Base-by-base conservation (phyloP, 2,329 filamentous ascomycete genomes). In the Fusarium decemcellulare region DNA sequence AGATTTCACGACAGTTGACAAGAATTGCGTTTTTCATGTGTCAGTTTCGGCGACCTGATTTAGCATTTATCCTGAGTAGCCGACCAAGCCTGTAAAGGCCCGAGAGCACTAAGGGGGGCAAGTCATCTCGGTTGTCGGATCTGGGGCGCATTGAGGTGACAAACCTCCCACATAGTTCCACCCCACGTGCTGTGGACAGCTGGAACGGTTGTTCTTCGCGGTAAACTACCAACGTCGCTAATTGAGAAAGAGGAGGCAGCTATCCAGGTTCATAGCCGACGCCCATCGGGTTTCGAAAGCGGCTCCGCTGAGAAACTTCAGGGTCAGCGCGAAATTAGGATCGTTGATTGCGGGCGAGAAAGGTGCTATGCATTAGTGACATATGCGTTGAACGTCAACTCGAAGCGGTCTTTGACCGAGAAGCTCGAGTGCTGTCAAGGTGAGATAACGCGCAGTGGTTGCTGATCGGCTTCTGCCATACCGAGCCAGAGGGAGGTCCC, bases 181-280 rank as follows among this genome's bases (percentile, higher is more conserved):
- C 64, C 68, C 72, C 72, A 72, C 72, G 72, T 74, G 68, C 64
- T 71, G 57, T 59, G 40, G 61, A 62, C 44, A 67, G 47, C 61
- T 63, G 18, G 53, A 44, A 57, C 47, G 50, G 27, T 48, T 68
- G 44, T 70, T 37, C 16, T 39, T 39, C 30, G 34, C 16, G 53
- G 42, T n/a, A 14, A 50, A 15, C 7, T 36, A 18, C 11, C 14
- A 46, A 37, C 23, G n/a, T 18, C 42, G 12, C 65, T 62, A 44
- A 43, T 58, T 32, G 56, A 48, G 4, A 30, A 46, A 46, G 43
- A 36, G 29, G 46, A n/a, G 18, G 34, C 50, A 56, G 42, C 62
- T 64, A 61, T 70, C 63, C 67, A 70, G 67, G 58, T 57, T 51
- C 55, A 37, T 44, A 44, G 29, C 36, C 43, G 23, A 44, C 18